Percentiles rank a stretch among this genome's conserved stretches.
Evolutionary conservation across 257 asterid species (phyloP).

Genomic region (Capsicum baccatum): DNA sequence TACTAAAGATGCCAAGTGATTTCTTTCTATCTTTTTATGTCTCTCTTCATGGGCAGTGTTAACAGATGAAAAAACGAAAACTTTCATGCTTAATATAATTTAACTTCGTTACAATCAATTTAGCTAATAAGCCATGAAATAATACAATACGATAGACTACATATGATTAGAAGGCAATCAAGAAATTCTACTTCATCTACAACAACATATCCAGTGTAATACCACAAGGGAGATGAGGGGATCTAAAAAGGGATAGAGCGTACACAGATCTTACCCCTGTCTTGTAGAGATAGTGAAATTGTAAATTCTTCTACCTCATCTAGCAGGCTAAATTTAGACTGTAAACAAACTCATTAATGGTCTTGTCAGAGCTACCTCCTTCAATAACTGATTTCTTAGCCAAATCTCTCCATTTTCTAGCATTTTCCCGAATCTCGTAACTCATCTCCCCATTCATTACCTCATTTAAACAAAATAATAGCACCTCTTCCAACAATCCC

Average conservation of each 20-base stretch:
- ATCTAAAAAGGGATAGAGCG: no score
- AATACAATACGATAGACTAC: neutral
- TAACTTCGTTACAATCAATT: neutral
- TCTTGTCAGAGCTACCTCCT: slow-evolving; percentile 66
- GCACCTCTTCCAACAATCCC: slow-evolving; percentile 60
- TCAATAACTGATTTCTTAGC: slow-evolving; percentile 56
- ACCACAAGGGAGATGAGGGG: no score
- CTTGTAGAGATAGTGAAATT: no score
- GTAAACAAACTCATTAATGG: slow-evolving; percentile 52
- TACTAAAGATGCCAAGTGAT: neutral
- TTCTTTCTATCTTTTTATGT: neutral
- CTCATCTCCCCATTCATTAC: slow-evolving; percentile 58
- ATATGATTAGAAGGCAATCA: neutral
- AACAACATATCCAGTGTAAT: no score
- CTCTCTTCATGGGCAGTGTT: no score
- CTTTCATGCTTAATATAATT: neutral
- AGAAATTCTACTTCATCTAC: neutral
- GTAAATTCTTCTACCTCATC: neutral
- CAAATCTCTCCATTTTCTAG: slow-evolving; percentile 50
- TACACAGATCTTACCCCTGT: no score
- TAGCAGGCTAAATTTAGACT: neutral
- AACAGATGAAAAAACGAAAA: no score
- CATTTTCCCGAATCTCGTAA: slow-evolving; percentile 52
- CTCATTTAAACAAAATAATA: slow-evolving; percentile 49
- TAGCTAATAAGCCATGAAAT: neutral